Evolutionary conservation across 2,329 filamentous ascomycete species (phyloP), one percentile per base, ranked within the genome.

Genomic region (Aspergillus sp.): DNA sequence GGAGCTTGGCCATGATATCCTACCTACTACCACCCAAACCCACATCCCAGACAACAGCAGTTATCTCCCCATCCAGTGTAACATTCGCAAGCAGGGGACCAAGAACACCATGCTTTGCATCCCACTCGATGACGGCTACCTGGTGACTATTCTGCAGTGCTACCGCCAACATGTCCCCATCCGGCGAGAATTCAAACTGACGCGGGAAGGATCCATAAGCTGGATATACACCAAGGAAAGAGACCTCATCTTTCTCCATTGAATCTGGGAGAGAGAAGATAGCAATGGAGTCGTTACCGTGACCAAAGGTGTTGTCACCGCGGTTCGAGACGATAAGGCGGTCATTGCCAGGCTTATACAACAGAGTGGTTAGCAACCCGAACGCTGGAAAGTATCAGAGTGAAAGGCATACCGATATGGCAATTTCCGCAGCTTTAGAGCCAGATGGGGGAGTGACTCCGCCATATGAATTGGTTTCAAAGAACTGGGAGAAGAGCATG

Each of bases 191-290:
- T 48, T 80, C 81, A 71, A 90, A 90, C 45, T 87, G 84, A 23
- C 89, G 81, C 0, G 88, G 88, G 59, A 78, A 82, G 5, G 73
- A 68, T 4, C 89, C 89, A 45, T 87, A 87, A 0, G 84, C 82
- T 0, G 87, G 79, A 23, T 81, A 80, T 31, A 85, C 77, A 66
- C 88, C 83, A 3, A 84, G 70, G 55, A 84, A 81, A 0, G 68
- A 39, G 21, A 62, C 24, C 11, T 52, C 27, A 2, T n/a, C 7
- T 14, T 24, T 3, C 2, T 24, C 3, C 2, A 3, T n/a, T 12
- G 11, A n/a, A 3, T 15, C 23, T 8, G 44, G 15, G 7, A 33
- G n/a, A 17, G 33, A 49, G 12, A 49, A 39, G 17, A 39, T 2
- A 1, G 46, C 46, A 23, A 49, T 37, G 12, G 46, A 49, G 12